phyloP scores from a whole-genome alignment of 2,329 filamentous ascomycete genomes.

The Canariomyces notabilis region DNA sequence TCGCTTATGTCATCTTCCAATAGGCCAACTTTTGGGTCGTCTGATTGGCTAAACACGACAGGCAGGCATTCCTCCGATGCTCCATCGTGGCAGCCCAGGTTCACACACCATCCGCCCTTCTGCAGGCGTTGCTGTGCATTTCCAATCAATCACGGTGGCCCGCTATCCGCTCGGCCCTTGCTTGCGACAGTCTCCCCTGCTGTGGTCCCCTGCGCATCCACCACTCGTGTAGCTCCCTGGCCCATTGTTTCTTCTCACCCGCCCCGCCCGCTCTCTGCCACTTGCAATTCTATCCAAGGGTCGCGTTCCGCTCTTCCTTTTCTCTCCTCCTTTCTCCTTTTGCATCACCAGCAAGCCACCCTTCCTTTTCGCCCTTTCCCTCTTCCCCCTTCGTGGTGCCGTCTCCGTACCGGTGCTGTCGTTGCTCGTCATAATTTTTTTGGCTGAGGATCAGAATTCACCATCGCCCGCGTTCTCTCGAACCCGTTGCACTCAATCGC shows the following conservation, averaged over 20 bases:
- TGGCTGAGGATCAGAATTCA: slow-evolving; percentile 21
- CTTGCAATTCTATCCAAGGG: slow-evolving; percentile 18
- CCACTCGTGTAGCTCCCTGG: slow-evolving; percentile 24
- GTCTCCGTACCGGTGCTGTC: slow-evolving; percentile 27
- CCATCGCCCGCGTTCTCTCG: slow-evolving; percentile 29
- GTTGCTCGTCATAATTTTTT: slow-evolving; percentile 23
- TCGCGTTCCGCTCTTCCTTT: slow-evolving; percentile 25
- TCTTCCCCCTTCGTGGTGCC: slow-evolving; percentile 30
- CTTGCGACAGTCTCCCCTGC: slow-evolving; percentile 20
- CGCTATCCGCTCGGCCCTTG: slow-evolving; percentile 28
- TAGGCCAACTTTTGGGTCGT: not conserved
- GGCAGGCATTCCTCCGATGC: slow-evolving; percentile 8
- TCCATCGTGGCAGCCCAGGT: slow-evolving; percentile 15
- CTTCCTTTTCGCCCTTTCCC: slow-evolving; percentile 32
- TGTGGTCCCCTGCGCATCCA: slow-evolving; percentile 9
- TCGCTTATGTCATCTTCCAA: slow-evolving; percentile 21
- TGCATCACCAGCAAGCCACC: slow-evolving; percentile 26
- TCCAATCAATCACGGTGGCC: slow-evolving; percentile 26
- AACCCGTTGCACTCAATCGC: slow-evolving; percentile 15
- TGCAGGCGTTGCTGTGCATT: slow-evolving; percentile 11
- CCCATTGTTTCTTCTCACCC: slow-evolving; percentile 16
- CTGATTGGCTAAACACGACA: slow-evolving; percentile 17
- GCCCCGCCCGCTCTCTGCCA: slow-evolving; percentile 25
- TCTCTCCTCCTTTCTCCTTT: slow-evolving; percentile 27
- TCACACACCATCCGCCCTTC: slow-evolving; percentile 13